Conservation (phyloP, 305 asterid species). For the Caryopteris hybrid region DNA sequence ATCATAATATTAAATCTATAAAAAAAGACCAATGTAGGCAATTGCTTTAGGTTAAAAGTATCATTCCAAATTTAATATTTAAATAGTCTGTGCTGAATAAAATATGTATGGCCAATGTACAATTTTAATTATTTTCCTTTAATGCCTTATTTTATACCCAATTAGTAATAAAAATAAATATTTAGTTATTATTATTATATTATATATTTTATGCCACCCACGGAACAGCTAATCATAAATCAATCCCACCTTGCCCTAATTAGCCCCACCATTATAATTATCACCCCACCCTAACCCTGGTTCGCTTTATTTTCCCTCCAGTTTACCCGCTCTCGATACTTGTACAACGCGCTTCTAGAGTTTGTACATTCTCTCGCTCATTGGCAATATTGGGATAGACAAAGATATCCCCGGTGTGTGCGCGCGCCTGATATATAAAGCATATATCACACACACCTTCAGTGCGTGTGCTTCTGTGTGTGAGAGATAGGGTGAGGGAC, state of each 20-base stretch:
- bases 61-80: neutral
- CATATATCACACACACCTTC: conserved; percentile 12
- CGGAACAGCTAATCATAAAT: conserved; percentile 16
- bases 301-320: conserved; percentile 21
- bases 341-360: conserved; percentile 6
- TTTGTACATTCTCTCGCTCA: conserved; percentile 26
- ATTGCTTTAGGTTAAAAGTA: neutral
- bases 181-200: neutral
- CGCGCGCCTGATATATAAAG: neutral
- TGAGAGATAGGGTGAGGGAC: neutral
- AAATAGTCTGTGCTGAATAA: neutral
- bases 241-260: conserved; percentile 17
- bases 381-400: neutral
- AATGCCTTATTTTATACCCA: no score
- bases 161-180: no score
- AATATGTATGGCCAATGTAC: neutral
- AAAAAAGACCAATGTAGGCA: neutral
- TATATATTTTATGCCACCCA: conserved; percentile 16
- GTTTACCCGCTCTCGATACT: neutral
- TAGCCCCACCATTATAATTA: conserved; percentile 24
- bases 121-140: conserved; percentile 1
- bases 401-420: neutral
- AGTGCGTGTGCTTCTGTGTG: conserved; percentile 27
- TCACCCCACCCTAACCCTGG: no score
- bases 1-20: neutral